phyloP scores from a whole-genome alignment of 441 rosid species.

The Kokia cookei region DNA sequence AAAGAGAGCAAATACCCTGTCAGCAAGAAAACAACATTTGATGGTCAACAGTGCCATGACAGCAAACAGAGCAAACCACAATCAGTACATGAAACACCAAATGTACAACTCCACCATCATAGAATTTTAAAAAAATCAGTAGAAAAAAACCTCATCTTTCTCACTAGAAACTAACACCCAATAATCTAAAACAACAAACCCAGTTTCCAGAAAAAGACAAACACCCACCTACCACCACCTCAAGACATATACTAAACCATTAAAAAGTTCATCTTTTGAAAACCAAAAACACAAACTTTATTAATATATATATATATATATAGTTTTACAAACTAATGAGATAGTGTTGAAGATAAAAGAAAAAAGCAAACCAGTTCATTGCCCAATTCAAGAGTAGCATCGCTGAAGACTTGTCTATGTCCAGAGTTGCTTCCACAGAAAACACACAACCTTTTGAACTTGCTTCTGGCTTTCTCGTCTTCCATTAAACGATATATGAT shows the following conservation, averaged over 20 bases:
- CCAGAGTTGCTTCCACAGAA: constrained; percentile 93
- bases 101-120: constrained; percentile 1
- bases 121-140: not conserved
- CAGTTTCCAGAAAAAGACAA: not conserved
- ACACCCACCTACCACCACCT: not conserved
- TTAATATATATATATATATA: not conserved
- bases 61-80: constrained; percentile 10
- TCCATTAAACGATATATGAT: constrained; percentile 35
- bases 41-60: not conserved
- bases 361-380: constrained; percentile 68
- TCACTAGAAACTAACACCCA: not conserved
- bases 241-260: not conserved
- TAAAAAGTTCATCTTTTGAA: not conserved
- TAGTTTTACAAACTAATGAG: not conserved
- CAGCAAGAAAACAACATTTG: not conserved
- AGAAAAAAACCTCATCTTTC: not conserved
- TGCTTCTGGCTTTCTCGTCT: constrained; percentile 34
- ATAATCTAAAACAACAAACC: not conserved
- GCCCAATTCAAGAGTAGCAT: constrained; percentile 85
- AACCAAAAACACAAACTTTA: not conserved
- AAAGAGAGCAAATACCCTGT: not conserved
- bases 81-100: constrained; percentile 7
- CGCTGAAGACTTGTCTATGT: constrained; percentile 64
- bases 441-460: constrained; percentile 76
- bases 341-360: constrained; percentile 17